These are phyloP conservation scores for Diplogelasinospora grovesii DNA, from an alignment of 495 filamentous ascomycete genomes.

Conservation along the genomic window DNA sequence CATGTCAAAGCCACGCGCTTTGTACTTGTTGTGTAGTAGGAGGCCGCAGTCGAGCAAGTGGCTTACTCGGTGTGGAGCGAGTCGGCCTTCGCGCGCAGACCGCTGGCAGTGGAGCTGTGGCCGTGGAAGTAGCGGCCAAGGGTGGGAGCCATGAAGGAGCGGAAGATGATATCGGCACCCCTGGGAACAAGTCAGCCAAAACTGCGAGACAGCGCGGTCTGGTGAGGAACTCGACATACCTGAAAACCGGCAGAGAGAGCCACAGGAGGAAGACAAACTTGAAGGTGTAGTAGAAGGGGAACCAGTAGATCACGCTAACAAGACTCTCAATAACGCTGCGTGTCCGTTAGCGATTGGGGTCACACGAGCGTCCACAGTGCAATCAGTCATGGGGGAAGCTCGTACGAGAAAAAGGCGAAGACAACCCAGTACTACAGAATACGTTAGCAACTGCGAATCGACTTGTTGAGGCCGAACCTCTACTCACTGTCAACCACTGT, in stretches of 20 bases:
- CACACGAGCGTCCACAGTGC: not conserved
- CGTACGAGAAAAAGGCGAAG: slow-evolving; percentile 84
- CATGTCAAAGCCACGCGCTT: slow-evolving; percentile 17
- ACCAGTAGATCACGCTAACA: slow-evolving; percentile 95
- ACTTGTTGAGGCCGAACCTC: not conserved
- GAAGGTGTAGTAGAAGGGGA: slow-evolving; percentile 99
- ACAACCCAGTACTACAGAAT: slow-evolving; percentile 88
- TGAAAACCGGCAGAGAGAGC: slow-evolving; percentile 91
- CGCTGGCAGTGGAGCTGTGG: slow-evolving; percentile 70
- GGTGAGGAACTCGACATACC: slow-evolving; percentile 49
- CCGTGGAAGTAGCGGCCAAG: slow-evolving; percentile 82
- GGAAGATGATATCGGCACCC: slow-evolving; percentile 93
- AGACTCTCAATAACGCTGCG: slow-evolving; percentile 77
- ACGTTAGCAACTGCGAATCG: slow-evolving; percentile 19
- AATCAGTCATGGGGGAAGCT: slow-evolving; percentile 24
- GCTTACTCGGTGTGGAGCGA: slow-evolving; percentile 55
- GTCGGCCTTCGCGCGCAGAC: slow-evolving; percentile 87
- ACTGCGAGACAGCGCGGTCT: not conserved
- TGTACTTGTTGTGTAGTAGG: slow-evolving; percentile 7
- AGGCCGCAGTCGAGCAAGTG: not conserved
- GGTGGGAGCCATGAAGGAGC: slow-evolving; percentile 86
- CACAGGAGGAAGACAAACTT: slow-evolving; percentile 96
- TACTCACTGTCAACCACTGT: slow-evolving; percentile 65
- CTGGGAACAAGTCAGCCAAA: slow-evolving; percentile 37
- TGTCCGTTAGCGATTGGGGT: slow-evolving; percentile 6